Conservation (phyloP, 164 flowering plant species). For the Hamamelis virginiana region DNA sequence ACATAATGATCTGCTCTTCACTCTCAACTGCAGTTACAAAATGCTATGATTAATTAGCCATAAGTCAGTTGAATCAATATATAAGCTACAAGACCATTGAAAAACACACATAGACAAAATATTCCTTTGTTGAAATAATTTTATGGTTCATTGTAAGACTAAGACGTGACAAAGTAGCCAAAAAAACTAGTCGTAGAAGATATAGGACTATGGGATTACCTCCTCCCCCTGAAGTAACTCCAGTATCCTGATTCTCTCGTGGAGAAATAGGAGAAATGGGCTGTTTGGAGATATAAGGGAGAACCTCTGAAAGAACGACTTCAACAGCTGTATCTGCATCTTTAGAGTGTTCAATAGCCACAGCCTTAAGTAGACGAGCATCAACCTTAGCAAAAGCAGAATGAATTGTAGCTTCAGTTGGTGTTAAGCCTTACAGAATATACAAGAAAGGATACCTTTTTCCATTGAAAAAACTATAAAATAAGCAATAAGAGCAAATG, state of each 20-base stretch:
- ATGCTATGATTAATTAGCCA: not conserved
- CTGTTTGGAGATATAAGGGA: slow-evolving; percentile 35
- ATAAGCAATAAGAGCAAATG: no score
- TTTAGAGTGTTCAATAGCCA: slow-evolving; percentile 71
- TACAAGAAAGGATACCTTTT: not conserved
- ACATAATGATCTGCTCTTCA: not conserved
- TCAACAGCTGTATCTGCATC: slow-evolving; percentile 75
- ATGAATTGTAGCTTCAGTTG: not conserved
- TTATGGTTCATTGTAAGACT: not conserved
- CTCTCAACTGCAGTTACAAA: not conserved
- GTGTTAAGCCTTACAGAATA: not conserved
- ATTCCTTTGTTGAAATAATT: not conserved
- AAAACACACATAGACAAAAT: not conserved
- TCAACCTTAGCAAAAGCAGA: slow-evolving; percentile 52
- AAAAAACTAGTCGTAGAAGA: not conserved
- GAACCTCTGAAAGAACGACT: slow-evolving; percentile 54
- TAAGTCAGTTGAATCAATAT: not conserved
- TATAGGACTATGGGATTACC: slow-evolving; percentile 17
- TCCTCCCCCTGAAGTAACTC: slow-evolving; percentile 7
- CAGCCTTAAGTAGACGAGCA: slow-evolving; percentile 72
- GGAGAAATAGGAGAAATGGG: slow-evolving; percentile 6
- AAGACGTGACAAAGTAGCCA: no score
- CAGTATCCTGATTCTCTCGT: not conserved
- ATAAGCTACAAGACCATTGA: not conserved
- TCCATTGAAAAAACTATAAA: no score